Evolutionary conservation across 202 grass and related monocot species (phyloP), one percentile per base, ranked within the genome.

Genomic region (Digitaria exilis): DNA sequence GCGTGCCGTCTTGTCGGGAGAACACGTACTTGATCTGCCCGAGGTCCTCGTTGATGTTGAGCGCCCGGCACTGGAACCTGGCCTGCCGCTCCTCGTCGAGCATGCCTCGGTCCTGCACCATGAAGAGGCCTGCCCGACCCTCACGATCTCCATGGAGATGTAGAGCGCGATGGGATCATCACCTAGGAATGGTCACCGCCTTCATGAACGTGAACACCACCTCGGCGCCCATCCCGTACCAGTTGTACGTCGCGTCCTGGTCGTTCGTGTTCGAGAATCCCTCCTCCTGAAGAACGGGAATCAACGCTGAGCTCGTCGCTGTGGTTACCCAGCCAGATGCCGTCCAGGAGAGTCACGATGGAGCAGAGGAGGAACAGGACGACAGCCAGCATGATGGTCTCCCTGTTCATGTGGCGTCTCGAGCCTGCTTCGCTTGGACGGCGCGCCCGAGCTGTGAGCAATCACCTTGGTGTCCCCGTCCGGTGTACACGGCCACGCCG

Each of bases 21-120:
- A 97, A 92, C 17, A 97, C 89, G 76, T 92, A 97, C 70, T 92
- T 92, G 86, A 97, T 86, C 83, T 97, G 94, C 4, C 94, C 94
- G 51, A 97, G 87, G 87, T 97, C 94, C 89, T 97, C 94, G 77
- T 97, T 97, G 78, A 97, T 97, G 76, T 97, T 97, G 80, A 97
- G 85, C 46, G 94, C 89, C 54, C 95, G 85, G 77, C 95, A 97
- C 80, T 97, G 95, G 85, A 97, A 92, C 59, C 21, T 84, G 19
- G 90, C 81, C 51, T 90, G 66, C 69, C 86, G 85, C 24, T 46
- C 48, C 0, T 57, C 78, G 79, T 97, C 87, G 52, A 85, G 86
- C 92, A 97, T 94, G 62, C 77, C 43, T 0, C 71, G 50, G 76
- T 97, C 95, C 58, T 92, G 95, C 39, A 92, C 87, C 95, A 97